These are phyloP conservation scores for Nakazawaea peltata DNA, from an alignment of 805 yeast species.

Conservation along the genomic window DNA sequence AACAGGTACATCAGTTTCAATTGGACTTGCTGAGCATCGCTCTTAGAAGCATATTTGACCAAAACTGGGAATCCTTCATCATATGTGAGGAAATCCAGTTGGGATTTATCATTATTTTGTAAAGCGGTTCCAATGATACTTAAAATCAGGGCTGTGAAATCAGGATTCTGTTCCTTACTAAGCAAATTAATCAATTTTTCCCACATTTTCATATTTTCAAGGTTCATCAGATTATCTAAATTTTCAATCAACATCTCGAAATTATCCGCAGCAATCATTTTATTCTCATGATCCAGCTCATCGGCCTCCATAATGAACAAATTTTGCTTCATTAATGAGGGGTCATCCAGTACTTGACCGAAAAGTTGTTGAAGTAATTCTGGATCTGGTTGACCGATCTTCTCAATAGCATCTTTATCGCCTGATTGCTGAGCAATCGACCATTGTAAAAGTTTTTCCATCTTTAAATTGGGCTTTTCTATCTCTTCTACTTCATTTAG, in stretches of 20 bases:
- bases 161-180: conserved; percentile 26
- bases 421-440: conserved; percentile 72
- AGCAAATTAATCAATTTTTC: conserved; percentile 51
- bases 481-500: neutral
- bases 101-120: conserved; percentile 80
- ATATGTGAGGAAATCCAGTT: conserved; percentile 52
- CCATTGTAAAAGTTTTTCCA: conserved; percentile 94
- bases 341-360: conserved; percentile 67
- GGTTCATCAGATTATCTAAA: conserved; percentile 89
- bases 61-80: conserved; percentile 29
- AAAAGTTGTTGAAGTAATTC: conserved; percentile 70
- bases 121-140: conserved; percentile 85
- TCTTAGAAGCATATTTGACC: conserved; percentile 27
- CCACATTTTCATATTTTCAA: conserved; percentile 82
- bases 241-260: conserved; percentile 92
- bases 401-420: conserved; percentile 58
- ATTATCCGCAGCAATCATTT: conserved; percentile 75
- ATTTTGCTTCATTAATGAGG: conserved; percentile 77
- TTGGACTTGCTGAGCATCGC: conserved; percentile 25
- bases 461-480: conserved; percentile 17
- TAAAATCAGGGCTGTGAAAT: conserved; percentile 50
- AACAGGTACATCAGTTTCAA: conserved; percentile 74
- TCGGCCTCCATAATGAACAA: conserved; percentile 50
- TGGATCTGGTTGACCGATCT: conserved; percentile 72
- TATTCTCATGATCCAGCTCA: conserved; percentile 53